A percentile compares a stretch with the other conserved stretches of the same genome.
Evolutionary conservation across 2,329 filamentous ascomycete genomes (phyloP).

Genomic region (Diaporthe aspalathi): DNA sequence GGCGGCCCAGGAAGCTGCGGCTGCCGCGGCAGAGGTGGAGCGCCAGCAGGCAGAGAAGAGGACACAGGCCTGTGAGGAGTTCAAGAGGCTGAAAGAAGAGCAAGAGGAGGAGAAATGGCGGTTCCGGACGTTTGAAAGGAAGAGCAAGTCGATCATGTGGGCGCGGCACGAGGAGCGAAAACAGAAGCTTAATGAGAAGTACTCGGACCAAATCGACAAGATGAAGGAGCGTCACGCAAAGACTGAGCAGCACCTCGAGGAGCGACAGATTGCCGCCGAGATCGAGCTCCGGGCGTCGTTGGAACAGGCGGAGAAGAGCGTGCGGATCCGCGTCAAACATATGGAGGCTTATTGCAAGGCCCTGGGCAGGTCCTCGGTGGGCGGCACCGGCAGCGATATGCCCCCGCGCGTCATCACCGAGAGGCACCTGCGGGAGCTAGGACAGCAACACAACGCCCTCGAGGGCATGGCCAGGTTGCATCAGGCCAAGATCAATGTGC

Average conservation of each 20-base stretch:
- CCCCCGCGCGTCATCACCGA: slow-evolving; percentile 68
- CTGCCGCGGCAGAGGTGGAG: slow-evolving; percentile 55
- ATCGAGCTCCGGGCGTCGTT: slow-evolving; percentile 67
- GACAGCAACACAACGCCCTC: slow-evolving; percentile 70
- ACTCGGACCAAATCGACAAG: slow-evolving; percentile 60
- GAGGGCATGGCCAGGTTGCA: slow-evolving; percentile 70
- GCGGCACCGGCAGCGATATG: slow-evolving; percentile 47
- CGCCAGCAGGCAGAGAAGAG: slow-evolving; percentile 58
- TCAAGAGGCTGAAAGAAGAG: slow-evolving; percentile 56
- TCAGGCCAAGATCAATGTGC: slow-evolving; percentile 71
- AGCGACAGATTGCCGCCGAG: slow-evolving; percentile 71
- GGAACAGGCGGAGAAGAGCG: slow-evolving; percentile 67
- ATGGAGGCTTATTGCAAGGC: slow-evolving; percentile 75
- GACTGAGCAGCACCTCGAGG: slow-evolving; percentile 66
- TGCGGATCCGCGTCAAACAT: slow-evolving; percentile 69
- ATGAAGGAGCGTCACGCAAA: slow-evolving; percentile 67
- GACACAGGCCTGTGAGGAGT: slow-evolving; percentile 56
- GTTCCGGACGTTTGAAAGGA: slow-evolving; percentile 62
- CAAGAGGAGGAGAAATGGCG: slow-evolving; percentile 65
- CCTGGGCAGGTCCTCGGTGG: slow-evolving; percentile 55
- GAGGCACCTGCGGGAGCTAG: slow-evolving; percentile 67
- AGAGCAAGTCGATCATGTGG: slow-evolving; percentile 62
- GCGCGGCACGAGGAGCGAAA: slow-evolving; percentile 63
- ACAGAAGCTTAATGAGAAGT: slow-evolving; percentile 57
- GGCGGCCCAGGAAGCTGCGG: slow-evolving; percentile 55